Evolutionary conservation across 2,329 filamentous ascomycete species (phyloP), one percentile per base, ranked within the genome.

Genomic region (Stachybotrys echinatus): DNA sequence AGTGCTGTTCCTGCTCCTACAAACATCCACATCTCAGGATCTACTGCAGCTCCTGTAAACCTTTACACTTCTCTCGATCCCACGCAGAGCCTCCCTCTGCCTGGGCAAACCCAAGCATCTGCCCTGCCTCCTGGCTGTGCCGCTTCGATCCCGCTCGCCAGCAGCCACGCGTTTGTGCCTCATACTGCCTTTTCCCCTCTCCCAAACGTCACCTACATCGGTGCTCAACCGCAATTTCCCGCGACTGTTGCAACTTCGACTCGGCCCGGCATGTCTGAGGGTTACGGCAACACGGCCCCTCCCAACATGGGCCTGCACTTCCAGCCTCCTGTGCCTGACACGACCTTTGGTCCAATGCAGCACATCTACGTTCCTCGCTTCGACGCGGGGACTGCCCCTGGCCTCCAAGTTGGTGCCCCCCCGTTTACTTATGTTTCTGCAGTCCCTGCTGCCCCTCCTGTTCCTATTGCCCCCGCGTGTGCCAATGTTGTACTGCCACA

Each of bases 261-360:
- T 5, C 42, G 12, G 21, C 23, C 42, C 20, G 27, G 22, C 20
- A 45, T 18, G 42, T n/a, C 42, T 23, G 67, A 65, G 48, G 67
- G 69, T 51, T 76, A 77, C 56, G 65, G 67, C 53, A 72, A 73
- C 55, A 54, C 66, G n/a, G 61, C 57, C n/a, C 74, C 70, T 54
- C 68, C 71, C 40, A 63, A 67, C 23, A 60, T 59, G 45, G 75
- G 75, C 48, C 61, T 77, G 46, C 74, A 79, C 61, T 83, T 78
- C 58, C 77, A 83, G 58, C 81, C 81, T 1, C 80, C 77, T 23
- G 77, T 81, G 17, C 78, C 79, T 4, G 77, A 81, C 55, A 81
- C 79, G 17, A 76, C 75, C 42, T 72, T 74, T 60, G 81, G 81
- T 4, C 74, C 78, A 2, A 77, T 78, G 50, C 59, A 72, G 23